Evolutionary conservation across 2,329 filamentous ascomycete species (phyloP), one percentile per base, ranked within the genome.

Genomic region (Zasmidium cellare): DNA sequence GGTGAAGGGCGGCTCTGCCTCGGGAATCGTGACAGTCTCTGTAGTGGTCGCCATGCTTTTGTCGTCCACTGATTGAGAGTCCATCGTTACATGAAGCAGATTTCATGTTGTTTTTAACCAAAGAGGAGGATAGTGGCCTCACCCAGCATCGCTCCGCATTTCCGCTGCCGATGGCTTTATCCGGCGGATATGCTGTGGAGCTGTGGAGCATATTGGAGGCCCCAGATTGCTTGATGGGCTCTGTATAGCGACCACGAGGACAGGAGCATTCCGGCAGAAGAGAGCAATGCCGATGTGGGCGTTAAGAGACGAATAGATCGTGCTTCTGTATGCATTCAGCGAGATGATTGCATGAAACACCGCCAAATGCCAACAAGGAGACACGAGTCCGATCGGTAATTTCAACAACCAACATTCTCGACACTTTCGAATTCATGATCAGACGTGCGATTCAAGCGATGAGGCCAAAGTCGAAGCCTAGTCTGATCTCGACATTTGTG

Each of bases 41-140:
- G 58, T 55, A n/a, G 46, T 35, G 23, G 54, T 57, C 31, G 58
- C 46, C 58, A 60, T 60, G 14, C n/a, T 35, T 28, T 46, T 46
- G n/a, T 18, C 22, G 12, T 28, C 22, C 6, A 7, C 18, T 24
- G 6, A 7, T 25, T 3, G 7, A 7, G 9, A 28, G 3, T 49
- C 22, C 47, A 49, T 49, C 11, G 16, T 28, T 19, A 22, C 7
- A 28, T 48, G 24, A 5, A 28, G 35, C 12, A 14, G n/a, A 41
- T 14, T 16, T 41, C 6, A 5, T 14, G 7, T 7, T 24, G n/a
- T 28, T 28, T 49, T 28, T 49, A 49, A 3, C n/a, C 7, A 9
- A 23, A 49, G 28, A 22, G 9, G 47, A 28, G 28, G 9, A 18
- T 41, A 41, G n/a, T 41, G 35, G 7, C 16, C n/a, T 41, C 35